Percentiles rank a stretch among this genome's conserved stretches.
Evolutionary conservation across 257 asterid genomes (phyloP).

Genomic region (Forsythia viridissima): DNA sequence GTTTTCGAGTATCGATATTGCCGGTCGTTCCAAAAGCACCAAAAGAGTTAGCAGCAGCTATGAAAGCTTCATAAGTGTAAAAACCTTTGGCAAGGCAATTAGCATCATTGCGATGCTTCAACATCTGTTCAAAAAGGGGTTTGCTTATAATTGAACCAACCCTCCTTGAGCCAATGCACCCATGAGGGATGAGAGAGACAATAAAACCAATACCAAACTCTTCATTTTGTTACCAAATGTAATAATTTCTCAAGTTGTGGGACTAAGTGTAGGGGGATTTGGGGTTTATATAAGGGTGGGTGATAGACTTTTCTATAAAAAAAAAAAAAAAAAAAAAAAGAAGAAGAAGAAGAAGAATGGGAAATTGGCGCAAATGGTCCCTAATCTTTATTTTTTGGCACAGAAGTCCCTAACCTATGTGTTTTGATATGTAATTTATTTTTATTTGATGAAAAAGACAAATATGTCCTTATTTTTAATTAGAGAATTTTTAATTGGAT

Average conservation of each 20-base stretch:
- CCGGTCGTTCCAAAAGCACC: conserved; percentile 30
- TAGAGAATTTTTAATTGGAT: too few species aligned
- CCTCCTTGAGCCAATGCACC: background rate
- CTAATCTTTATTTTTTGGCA: too few species aligned
- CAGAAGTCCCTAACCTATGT: too few species aligned
- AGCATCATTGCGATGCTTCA: conserved; percentile 19
- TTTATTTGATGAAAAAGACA: too few species aligned
- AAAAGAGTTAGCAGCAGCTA: conserved; percentile 26
- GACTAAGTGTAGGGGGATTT: background rate
- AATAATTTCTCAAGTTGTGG: background rate
- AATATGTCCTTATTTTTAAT: too few species aligned
- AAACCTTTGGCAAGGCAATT: conserved; percentile 17
- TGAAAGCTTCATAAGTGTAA: conserved; percentile 26
- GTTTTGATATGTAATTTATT: too few species aligned
- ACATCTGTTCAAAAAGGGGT: conserved; percentile 18
- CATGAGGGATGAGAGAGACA: background rate
- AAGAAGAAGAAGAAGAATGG: too few species aligned
- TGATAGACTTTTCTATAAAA: background rate
- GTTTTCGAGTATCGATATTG: background rate
- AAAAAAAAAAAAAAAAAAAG: too few species aligned
- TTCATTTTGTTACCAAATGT: background rate
- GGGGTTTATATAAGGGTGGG: background rate
- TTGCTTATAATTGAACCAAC: background rate
- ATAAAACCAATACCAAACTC: background rate
- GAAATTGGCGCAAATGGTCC: too few species aligned